Evolutionary conservation across 108 stramenopile species (phyloP).

Genomic region (Nannochloropsis granulata): DNA sequence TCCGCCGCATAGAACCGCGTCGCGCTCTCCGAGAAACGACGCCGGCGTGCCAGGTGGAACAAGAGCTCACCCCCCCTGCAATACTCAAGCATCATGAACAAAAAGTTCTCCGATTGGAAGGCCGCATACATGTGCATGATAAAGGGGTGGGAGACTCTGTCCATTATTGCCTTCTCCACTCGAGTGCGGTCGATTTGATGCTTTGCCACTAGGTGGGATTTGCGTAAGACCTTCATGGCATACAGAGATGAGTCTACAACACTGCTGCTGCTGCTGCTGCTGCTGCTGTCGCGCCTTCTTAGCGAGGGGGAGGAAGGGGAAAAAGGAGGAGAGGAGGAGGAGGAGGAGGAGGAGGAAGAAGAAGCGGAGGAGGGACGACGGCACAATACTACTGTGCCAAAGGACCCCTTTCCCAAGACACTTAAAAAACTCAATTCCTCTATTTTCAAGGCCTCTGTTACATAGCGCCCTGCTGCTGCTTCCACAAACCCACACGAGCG

Average conservation of each 20-base stretch:
- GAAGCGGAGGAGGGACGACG: no score
- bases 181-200: slow-evolving; percentile 87
- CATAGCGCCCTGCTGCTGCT: not conserved
- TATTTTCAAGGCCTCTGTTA: not conserved
- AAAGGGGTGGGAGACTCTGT: slow-evolving; percentile 50
- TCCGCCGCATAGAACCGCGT: slow-evolving; percentile 84
- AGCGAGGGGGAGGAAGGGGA: not conserved
- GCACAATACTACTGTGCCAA: not conserved
- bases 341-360: not conserved
- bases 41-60: slow-evolving; percentile 77
- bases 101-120: slow-evolving; percentile 68
- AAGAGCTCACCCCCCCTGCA: slow-evolving; percentile 93
- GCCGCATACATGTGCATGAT: slow-evolving; percentile 48
- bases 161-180: slow-evolving; percentile 86
- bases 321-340: not conserved
- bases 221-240: slow-evolving; percentile 96
- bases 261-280: not conserved
- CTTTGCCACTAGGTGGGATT: slow-evolving; percentile 71
- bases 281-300: not conserved
- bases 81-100: slow-evolving; percentile 87
- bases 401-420: slow-evolving; percentile 28
- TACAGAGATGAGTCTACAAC: slow-evolving; percentile 32
- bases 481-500: not conserved
- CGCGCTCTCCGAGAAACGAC: slow-evolving; percentile 77
- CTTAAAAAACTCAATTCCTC: slow-evolving; percentile 24